A percentile compares a stretch with the other conserved stretches of the same genome.
Conservation (phyloP, 768 basidiomycete species). For the Chalciporus piperatus region DNA sequence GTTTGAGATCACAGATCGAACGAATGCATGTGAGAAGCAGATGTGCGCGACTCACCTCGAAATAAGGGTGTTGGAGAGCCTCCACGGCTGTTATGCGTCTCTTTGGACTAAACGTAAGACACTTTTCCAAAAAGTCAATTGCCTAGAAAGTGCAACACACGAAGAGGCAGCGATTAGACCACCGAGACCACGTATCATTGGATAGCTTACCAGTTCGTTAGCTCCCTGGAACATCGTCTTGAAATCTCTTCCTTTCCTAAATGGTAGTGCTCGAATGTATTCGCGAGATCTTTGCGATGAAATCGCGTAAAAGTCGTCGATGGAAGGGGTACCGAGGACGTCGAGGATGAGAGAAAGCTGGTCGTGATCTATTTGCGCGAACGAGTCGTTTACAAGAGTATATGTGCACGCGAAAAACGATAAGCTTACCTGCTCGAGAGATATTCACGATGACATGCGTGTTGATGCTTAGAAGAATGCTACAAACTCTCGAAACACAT, state of each 20-base stretch:
- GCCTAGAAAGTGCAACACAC: conserved; percentile 38
- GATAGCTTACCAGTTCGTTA: conserved; percentile 51
- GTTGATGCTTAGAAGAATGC: background rate
- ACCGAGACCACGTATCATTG: background rate
- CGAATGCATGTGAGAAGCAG: no score
- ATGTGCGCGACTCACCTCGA: conserved; percentile 50
- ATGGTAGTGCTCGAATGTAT: conserved; percentile 86
- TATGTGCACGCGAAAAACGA: background rate
- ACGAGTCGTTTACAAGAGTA: background rate
- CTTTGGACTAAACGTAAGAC: conserved; percentile 82
- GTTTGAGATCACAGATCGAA: background rate
- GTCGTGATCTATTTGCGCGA: conserved; percentile 67
- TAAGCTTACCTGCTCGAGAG: background rate
- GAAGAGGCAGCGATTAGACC: no score
- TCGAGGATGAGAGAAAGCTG: conserved; percentile 92
- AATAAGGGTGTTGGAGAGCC: conserved; percentile 86
- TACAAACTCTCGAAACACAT: background rate
- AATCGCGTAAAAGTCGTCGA: conserved; percentile 95
- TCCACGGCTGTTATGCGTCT: conserved; percentile 86
- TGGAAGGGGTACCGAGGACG: conserved; percentile 85
- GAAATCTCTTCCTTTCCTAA: conserved; percentile 77
- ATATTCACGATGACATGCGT: background rate
- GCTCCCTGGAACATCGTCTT: conserved; percentile 69
- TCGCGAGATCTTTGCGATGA: conserved; percentile 76
- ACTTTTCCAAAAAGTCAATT: conserved; percentile 75